These are phyloP conservation scores for Podospora comata DNA, from an alignment of 495 filamentous ascomycete genomes.

Conservation along the genomic window DNA sequence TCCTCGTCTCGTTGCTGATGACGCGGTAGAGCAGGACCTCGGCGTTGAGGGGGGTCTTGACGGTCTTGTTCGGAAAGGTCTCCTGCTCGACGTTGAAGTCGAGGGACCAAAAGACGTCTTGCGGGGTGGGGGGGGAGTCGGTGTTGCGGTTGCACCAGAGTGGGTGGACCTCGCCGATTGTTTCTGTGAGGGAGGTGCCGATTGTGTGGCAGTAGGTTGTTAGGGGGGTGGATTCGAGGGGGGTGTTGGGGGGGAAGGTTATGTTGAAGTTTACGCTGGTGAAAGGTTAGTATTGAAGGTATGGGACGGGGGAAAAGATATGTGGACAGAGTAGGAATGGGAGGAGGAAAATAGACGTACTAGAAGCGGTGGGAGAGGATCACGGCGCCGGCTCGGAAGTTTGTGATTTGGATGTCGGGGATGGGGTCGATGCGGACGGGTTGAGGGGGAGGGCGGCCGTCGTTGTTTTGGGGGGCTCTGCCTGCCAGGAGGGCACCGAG, in stretches of 20 bases:
- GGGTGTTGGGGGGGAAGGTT: slow-evolving; percentile 1
- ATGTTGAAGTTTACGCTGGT: slow-evolving; percentile 30
- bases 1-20: background rate
- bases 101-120: slow-evolving; percentile 26
- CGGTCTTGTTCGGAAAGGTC: background rate
- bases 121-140: slow-evolving; percentile 3
- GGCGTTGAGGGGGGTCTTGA: background rate
- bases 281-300: no score
- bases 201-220: slow-evolving; percentile 21
- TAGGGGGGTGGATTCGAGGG: background rate
- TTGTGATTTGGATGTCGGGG: slow-evolving; percentile 22
- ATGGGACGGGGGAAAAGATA: background rate
- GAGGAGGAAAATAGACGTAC: slow-evolving; percentile 11
- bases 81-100: slow-evolving; percentile 2
- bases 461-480: background rate
- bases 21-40: background rate
- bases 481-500: background rate
- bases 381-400: slow-evolving; percentile 26
- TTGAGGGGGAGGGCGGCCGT: slow-evolving; percentile 6
- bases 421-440: slow-evolving; percentile 8
- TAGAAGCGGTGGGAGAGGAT: slow-evolving; percentile 27
- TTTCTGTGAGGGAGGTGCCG: slow-evolving; percentile 24
- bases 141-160: slow-evolving; percentile 21
- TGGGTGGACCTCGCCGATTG: slow-evolving; percentile 17
- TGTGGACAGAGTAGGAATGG: background rate